phyloP scores from a whole-genome alignment of 78 protist species.

The Dictyostelium intermedium region DNA sequence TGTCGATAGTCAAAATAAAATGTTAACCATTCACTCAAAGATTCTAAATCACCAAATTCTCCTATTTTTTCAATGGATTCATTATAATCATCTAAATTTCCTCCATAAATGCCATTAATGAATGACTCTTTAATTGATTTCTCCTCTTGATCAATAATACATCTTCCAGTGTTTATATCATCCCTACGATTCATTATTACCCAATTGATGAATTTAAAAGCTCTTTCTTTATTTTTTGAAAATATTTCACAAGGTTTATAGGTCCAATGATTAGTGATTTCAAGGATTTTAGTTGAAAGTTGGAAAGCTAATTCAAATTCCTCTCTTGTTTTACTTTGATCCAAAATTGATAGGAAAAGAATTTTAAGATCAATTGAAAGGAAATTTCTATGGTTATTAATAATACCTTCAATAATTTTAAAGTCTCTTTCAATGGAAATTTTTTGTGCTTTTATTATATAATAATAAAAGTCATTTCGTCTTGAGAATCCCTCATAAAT shows the following conservation, averaged over 20 bases:
- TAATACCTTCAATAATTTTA: no score
- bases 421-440: neutral
- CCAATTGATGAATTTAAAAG: neutral
- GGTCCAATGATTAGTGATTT: neutral
- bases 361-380: neutral
- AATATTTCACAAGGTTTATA: neutral
- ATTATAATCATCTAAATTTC: neutral
- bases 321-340: neutral
- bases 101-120: no score
- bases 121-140: neutral
- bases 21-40: neutral
- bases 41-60: neutral
- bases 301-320: neutral
- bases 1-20: no score
- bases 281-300: neutral
- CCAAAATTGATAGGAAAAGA: neutral
- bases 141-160: neutral
- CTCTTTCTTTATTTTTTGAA: neutral
- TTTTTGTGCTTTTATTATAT: no score
- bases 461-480: no score
- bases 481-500: neutral
- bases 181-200: neutral
- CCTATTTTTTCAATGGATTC: neutral
- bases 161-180: neutral
- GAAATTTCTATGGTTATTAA: no score